phyloP scores from a whole-genome alignment of 2,329 filamentous ascomycete species.

The Seiridium unicorne region DNA sequence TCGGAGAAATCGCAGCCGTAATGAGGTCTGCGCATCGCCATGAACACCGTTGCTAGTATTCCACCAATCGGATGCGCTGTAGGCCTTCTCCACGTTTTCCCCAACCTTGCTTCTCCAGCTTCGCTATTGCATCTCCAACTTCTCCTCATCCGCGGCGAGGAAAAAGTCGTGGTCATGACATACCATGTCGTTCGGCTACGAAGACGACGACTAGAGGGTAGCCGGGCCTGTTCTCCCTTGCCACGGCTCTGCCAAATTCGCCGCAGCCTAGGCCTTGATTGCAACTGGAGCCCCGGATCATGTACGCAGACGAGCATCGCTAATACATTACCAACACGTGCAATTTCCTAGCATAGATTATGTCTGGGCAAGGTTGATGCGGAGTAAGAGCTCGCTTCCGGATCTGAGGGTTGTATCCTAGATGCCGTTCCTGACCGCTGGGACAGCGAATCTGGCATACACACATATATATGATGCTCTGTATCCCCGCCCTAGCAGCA shows the following conservation, averaged over 20 bases:
- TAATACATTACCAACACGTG: neutral
- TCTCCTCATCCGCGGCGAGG: conserved; percentile 1
- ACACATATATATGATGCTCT: neutral
- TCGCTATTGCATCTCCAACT: conserved; percentile 8
- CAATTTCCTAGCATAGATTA: conserved; percentile 4
- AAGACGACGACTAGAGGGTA: conserved; percentile 3
- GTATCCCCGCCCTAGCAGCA: neutral
- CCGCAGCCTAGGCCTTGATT: neutral
- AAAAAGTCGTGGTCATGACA: neutral
- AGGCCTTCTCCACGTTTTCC: conserved; percentile 9
- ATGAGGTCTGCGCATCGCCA: conserved; percentile 1
- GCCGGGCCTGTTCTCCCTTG: conserved; percentile 3
- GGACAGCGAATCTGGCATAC: no score
- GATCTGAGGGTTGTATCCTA: neutral
- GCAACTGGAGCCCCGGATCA: neutral
- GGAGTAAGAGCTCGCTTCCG: conserved; percentile 1
- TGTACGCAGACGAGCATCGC: neutral
- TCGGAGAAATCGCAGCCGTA: conserved; percentile 8
- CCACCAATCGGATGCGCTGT: conserved; percentile 26
- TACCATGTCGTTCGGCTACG: neutral
- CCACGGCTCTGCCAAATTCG: neutral
- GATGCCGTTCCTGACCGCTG: no score
- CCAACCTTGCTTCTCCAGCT: conserved; percentile 6
- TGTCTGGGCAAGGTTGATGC: neutral
- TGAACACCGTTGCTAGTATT: conserved; percentile 10